Conservation (phyloP, 2,329 filamentous ascomycete species). For the Nannizzia gypsea region DNA sequence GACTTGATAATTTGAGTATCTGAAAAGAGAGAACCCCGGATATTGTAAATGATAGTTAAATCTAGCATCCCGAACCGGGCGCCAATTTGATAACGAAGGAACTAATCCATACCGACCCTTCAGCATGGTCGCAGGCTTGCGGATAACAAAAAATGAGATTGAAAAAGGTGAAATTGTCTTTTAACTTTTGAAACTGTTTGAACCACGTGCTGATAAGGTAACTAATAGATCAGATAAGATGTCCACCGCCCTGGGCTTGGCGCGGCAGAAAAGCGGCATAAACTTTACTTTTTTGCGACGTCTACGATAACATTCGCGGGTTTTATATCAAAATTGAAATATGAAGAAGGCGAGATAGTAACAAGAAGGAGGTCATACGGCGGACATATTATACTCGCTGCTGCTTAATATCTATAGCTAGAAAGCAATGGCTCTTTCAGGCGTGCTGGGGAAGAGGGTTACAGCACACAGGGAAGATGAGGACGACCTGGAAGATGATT, state of each 20-base stretch:
- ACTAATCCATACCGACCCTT: background rate
- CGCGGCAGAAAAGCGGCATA: background rate
- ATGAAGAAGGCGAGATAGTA: background rate
- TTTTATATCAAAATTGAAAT: background rate
- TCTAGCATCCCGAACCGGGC: background rate
- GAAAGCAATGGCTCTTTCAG: constrained; percentile 26
- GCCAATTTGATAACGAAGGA: background rate
- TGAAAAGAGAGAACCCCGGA: background rate
- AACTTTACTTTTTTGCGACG: background rate
- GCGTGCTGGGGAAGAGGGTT: constrained; percentile 33
- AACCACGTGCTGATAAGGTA: background rate
- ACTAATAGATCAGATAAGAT: background rate
- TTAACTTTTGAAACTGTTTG: background rate
- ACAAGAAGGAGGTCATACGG: background rate
- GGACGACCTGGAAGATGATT: constrained; percentile 10
- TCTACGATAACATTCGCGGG: no score
- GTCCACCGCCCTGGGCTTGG: background rate
- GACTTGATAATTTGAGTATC: background rate
- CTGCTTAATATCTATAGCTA: no score
- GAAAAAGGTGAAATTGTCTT: background rate
- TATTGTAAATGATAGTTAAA: background rate
- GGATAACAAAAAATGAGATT: background rate
- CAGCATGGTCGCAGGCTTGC: background rate
- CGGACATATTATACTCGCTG: background rate
- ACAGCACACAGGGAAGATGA: constrained; percentile 31